These are phyloP conservation scores for Penicillium freii DNA, from an alignment of 2,329 filamentous ascomycete species.

Conservation along the genomic window DNA sequence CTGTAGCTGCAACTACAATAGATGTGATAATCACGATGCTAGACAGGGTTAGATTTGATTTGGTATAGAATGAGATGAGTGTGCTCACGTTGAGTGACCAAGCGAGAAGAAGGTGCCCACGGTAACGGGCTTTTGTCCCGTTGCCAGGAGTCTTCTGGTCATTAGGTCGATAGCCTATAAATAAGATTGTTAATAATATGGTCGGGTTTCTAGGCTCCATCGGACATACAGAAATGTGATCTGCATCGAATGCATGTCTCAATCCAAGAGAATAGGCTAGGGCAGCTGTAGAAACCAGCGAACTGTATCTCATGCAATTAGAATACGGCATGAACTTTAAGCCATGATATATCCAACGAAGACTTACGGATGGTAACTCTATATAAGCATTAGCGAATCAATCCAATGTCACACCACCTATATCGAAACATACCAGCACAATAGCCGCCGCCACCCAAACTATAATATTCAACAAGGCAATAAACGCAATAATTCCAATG, in stretches of 20 bases:
- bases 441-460: slow-evolving; percentile 60
- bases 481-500: slow-evolving; percentile 55
- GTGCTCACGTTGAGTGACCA: slow-evolving; percentile 72
- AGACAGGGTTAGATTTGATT: slow-evolving; percentile 4
- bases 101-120: slow-evolving; percentile 94
- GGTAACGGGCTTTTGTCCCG: slow-evolving; percentile 80
- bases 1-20: slow-evolving; percentile 86
- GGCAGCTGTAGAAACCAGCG: slow-evolving; percentile 74
- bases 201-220: background rate
- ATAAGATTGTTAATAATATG: slow-evolving; percentile 36
- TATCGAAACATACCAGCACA: slow-evolving; percentile 49
- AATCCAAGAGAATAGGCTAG: slow-evolving; percentile 86
- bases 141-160: slow-evolving; percentile 82
- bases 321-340: background rate
- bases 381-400: slow-evolving; percentile 11
- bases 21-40: slow-evolving; percentile 84
- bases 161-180: slow-evolving; percentile 83
- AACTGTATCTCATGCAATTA: slow-evolving; percentile 33
- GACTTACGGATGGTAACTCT: slow-evolving; percentile 42
- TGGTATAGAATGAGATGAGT: background rate
- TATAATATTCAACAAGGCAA: slow-evolving; percentile 55
- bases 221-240: slow-evolving; percentile 66
- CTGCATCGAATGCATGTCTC: slow-evolving; percentile 94
- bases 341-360: background rate
- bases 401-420: background rate